phyloP scores from a whole-genome alignment of 257 asterid species.

The Solanum dulcamara region DNA sequence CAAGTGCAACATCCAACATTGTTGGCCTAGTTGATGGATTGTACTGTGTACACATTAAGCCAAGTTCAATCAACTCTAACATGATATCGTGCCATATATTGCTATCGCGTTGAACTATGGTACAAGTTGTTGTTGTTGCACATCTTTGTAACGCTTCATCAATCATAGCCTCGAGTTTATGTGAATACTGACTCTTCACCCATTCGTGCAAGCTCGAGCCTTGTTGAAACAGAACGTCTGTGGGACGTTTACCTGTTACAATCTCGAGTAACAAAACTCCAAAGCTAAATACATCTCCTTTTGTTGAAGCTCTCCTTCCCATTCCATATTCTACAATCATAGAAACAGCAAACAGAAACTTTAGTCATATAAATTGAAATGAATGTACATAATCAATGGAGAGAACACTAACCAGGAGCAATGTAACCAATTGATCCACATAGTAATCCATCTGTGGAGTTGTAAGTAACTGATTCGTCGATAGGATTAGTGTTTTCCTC shows the following conservation, averaged over 20 bases:
- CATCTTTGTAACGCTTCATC: conserved; percentile 31
- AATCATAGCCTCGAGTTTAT: conserved; percentile 43
- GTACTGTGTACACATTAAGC: conserved; percentile 58
- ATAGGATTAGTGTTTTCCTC: conserved; percentile 6
- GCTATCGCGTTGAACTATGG: background rate
- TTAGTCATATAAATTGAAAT: background rate
- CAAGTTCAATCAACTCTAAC: conserved; percentile 53
- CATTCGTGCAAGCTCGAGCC: conserved; percentile 67
- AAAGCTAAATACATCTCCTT: conserved; percentile 72
- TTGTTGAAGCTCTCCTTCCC: conserved; percentile 68
- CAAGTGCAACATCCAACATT: conserved; percentile 66
- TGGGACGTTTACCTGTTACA: conserved; percentile 62
- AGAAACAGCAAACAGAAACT: background rate
- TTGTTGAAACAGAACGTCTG: conserved; percentile 44
- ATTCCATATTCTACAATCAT: conserved; percentile 60
- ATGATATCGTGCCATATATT: conserved; percentile 33
- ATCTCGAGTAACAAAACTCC: conserved; percentile 68
- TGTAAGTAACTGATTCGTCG: conserved; percentile 39
- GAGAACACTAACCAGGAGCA: conserved; percentile 62
- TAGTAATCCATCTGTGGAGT: conserved; percentile 55
- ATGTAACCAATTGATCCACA: conserved; percentile 81
- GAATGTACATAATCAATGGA: background rate
- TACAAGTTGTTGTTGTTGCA: conserved; percentile 1
- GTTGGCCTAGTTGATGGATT: conserved; percentile 59
- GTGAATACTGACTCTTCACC: conserved; percentile 57